phyloP scores from a whole-genome alignment of 176 grass and related monocot genomes.

The Aegilops bicornis region DNA sequence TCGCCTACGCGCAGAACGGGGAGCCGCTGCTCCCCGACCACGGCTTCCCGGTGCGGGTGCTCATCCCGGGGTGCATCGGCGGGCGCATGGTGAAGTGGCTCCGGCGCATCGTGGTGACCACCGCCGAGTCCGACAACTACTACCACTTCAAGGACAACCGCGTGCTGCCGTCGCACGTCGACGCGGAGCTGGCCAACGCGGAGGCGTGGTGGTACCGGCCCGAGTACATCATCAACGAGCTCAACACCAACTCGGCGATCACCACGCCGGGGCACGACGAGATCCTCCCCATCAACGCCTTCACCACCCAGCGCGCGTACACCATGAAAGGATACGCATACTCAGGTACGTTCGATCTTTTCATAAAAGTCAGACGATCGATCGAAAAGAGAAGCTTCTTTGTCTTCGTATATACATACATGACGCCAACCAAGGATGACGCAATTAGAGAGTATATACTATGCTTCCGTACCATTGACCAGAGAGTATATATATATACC shows the following conservation, averaged over 20 bases:
- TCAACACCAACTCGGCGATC: slow-evolving; percentile 96
- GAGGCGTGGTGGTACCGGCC: slow-evolving; percentile 99
- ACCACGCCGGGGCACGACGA: slow-evolving; percentile 95
- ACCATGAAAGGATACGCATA: slow-evolving; percentile 95
- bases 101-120: slow-evolving; percentile 71
- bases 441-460: too few relatives aligned
- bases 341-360: slow-evolving; percentile 45
- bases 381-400: too few relatives aligned
- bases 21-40: slow-evolving; percentile 71
- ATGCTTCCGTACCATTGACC: too few relatives aligned
- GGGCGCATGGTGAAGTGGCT: slow-evolving; percentile 99
- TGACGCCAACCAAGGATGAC: neutral
- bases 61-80: slow-evolving; percentile 83
- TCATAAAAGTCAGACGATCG: too few relatives aligned
- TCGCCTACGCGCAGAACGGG: slow-evolving; percentile 96
- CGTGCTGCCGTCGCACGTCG: slow-evolving; percentile 83
- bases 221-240: slow-evolving; percentile 94
- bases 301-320: slow-evolving; percentile 73
- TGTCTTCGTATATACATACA: too few relatives aligned
- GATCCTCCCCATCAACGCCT: slow-evolving; percentile 86
- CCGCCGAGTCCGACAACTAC: slow-evolving; percentile 74
- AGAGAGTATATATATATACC: too few relatives aligned
- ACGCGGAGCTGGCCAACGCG: slow-evolving; percentile 88
- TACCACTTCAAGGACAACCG: slow-evolving; percentile 96
- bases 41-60: slow-evolving; percentile 69